Conservation (phyloP, 2,329 filamentous ascomycete species). For the Bisporella sp. region DNA sequence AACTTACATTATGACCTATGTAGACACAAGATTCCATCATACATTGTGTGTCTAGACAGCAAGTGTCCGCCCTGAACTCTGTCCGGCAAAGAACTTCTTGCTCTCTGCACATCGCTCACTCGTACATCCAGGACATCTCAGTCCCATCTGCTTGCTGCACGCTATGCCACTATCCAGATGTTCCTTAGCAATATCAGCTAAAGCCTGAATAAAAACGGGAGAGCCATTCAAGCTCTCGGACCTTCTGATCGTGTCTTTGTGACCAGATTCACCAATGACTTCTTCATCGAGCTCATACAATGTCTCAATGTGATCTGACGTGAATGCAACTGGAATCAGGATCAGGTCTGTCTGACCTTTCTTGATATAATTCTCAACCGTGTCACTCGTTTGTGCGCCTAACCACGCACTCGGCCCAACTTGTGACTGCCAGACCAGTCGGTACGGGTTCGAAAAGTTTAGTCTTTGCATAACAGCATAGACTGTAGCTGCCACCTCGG, state of each 20-base stretch:
- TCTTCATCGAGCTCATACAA: slow-evolving; percentile 91
- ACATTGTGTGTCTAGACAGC: not conserved
- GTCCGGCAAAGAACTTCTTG: slow-evolving; percentile 54
- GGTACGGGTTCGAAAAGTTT: slow-evolving; percentile 82
- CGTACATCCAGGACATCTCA: slow-evolving; percentile 89
- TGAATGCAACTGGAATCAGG: slow-evolving; percentile 93
- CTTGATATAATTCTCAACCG: slow-evolving; percentile 81
- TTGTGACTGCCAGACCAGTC: slow-evolving; percentile 96
- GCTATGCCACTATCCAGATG: slow-evolving; percentile 64
- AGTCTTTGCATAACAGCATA: slow-evolving; percentile 94
- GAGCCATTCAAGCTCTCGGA: slow-evolving; percentile 89
- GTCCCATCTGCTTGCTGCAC: slow-evolving; percentile 78
- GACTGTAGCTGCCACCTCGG: slow-evolving; percentile 92
- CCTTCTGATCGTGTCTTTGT: slow-evolving; percentile 75
- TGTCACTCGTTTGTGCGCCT: slow-evolving; percentile 84
- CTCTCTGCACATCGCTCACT: slow-evolving; percentile 81
- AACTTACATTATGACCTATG: too few relatives aligned
- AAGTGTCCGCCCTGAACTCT: not conserved
- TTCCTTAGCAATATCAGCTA: slow-evolving; percentile 77
- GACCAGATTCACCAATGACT: slow-evolving; percentile 81
- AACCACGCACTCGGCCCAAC: slow-evolving; percentile 94
- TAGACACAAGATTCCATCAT: too few relatives aligned
- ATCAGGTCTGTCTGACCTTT: slow-evolving; percentile 89
- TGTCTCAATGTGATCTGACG: slow-evolving; percentile 98
- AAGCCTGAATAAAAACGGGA: slow-evolving; percentile 79